Percentiles rank a stretch among this genome's conserved stretches.
phyloP scores from a whole-genome alignment of 495 filamentous ascomycete genomes.

The Baudoinia panamericana region DNA sequence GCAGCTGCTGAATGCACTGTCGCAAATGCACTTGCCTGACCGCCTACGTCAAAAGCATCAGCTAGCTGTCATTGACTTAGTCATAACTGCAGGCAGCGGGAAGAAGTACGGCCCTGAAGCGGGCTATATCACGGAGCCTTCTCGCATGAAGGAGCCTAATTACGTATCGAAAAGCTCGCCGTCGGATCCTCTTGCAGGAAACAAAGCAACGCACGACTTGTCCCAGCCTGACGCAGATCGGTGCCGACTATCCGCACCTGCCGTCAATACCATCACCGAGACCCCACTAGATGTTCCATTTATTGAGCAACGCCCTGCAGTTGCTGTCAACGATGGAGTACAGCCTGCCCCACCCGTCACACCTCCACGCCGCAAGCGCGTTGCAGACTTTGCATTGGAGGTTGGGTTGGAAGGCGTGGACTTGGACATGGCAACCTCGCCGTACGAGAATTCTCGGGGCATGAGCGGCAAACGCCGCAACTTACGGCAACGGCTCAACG shows the following conservation, averaged over 20 bases:
- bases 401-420: constrained; percentile 5
- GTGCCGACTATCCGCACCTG: too few relatives aligned
- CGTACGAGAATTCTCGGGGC: constrained; percentile 11
- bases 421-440: background rate
- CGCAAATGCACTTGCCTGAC: constrained; percentile 25
- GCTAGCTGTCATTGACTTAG: constrained; percentile 34
- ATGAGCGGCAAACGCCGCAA: constrained; percentile 2
- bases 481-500: constrained; percentile 9
- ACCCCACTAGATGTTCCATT: too few relatives aligned
- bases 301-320: too few relatives aligned
- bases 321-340: too few relatives aligned
- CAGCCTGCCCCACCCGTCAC: too few relatives aligned
- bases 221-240: too few relatives aligned
- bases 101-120: constrained; percentile 19
- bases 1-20: constrained; percentile 30
- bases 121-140: constrained; percentile 21
- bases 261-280: too few relatives aligned
- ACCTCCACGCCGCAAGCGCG: constrained; percentile 2
- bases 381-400: background rate
- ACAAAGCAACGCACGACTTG: too few relatives aligned
- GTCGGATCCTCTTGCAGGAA: background rate
- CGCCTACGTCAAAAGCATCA: constrained; percentile 18
- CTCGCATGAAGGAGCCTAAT: constrained; percentile 19
- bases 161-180: background rate
- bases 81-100: constrained; percentile 28